Percentiles rank a stretch among this genome's conserved stretches.
phyloP scores from a whole-genome alignment of 176 grass and related monocot species.

The Luzula sylvatica region DNA sequence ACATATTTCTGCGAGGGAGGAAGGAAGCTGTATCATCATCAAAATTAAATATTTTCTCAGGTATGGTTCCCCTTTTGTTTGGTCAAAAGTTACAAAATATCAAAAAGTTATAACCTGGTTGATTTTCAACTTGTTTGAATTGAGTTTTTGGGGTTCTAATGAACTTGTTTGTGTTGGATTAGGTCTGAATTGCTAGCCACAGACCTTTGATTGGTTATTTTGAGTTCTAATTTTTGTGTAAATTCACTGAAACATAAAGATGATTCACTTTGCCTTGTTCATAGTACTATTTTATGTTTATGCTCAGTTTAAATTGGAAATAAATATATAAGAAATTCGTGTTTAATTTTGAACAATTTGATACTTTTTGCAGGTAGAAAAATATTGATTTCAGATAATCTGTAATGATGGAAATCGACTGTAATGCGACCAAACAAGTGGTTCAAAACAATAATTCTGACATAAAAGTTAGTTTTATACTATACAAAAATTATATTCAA shows the following conservation, averaged over 20 bases:
- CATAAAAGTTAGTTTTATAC: constrained; percentile 14
- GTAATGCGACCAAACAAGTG: constrained; percentile 5
- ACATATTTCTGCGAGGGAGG: neutral
- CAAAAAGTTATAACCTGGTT: too few relatives aligned
- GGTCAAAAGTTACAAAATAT: neutral
- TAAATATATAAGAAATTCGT: too few relatives aligned
- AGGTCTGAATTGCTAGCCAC: too few relatives aligned
- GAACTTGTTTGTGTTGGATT: too few relatives aligned
- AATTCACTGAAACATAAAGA: too few relatives aligned
- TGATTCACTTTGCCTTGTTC: too few relatives aligned
- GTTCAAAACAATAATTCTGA: neutral
- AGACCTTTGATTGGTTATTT: too few relatives aligned
- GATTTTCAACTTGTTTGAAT: neutral
- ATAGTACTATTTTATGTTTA: too few relatives aligned
- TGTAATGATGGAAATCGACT: constrained; percentile 1
- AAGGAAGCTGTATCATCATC: neutral
- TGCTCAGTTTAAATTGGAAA: too few relatives aligned
- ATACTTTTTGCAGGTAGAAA: neutral
- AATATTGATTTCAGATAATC: neutral
- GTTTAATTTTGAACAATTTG: too few relatives aligned
- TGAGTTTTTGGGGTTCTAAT: neutral
- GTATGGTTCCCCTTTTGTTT: constrained; percentile 2
- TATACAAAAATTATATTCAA: neutral
- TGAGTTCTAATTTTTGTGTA: too few relatives aligned
- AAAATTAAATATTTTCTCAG: constrained; percentile 3